Conservation (phyloP, 306 rosid genomes). For the Dicorynia guianensis region DNA sequence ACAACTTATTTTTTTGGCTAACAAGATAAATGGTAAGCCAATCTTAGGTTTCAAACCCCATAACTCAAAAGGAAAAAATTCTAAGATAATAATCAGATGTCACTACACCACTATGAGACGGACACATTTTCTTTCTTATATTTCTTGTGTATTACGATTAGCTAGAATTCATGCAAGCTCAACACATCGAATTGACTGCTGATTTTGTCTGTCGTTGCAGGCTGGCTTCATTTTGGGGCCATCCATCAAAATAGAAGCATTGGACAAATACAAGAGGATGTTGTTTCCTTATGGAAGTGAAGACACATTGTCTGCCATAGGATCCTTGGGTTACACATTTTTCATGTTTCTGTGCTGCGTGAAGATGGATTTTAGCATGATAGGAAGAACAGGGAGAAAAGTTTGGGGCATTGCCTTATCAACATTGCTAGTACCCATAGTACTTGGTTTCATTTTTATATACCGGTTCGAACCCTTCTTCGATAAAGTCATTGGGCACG, state of each 20-base stretch:
- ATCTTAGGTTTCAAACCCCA: no score
- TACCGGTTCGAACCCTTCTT: background rate
- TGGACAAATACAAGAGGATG: background rate
- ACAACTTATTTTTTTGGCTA: no score
- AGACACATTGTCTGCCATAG: conserved; percentile 35
- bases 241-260: conserved; percentile 4
- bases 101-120: no score
- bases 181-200: background rate
- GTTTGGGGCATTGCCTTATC: conserved; percentile 41
- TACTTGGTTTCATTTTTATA: background rate
- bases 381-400: conserved; percentile 52
- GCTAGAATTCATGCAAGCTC: background rate
- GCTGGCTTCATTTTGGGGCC: conserved; percentile 56
- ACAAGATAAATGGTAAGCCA: no score
- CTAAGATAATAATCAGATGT: no score
- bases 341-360: conserved; percentile 50
- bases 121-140: no score
- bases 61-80: no score
- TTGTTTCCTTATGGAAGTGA: conserved; percentile 44
- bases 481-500: fast-evolving
- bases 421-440: conserved; percentile 11
- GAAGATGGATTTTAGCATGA: conserved; percentile 58
- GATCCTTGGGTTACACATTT: conserved; percentile 43
- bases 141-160: no score
- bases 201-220: conserved; percentile 38